Evolutionary conservation across 1,284 basidiomycete genomes (phyloP), one percentile per base, ranked within the genome.

Genomic region (Peniophora sp.): DNA sequence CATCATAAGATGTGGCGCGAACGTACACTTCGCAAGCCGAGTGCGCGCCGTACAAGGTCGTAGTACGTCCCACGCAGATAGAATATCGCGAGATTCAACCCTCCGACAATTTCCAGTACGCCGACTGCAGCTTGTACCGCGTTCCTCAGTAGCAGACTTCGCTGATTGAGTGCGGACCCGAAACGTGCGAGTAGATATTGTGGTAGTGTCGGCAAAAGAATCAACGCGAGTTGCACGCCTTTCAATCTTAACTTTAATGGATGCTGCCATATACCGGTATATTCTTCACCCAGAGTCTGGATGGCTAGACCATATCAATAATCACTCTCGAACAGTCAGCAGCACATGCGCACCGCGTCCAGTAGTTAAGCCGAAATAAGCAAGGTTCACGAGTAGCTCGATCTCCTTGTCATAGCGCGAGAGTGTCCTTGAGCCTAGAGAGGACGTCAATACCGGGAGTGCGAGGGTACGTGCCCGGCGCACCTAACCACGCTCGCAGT

Each of bases 221-320:
- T 70, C 11, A 92, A 68, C 1, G 74, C 72, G 17, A 73, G 64
- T 35, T 84, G 76, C 11, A 70, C 60, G 51, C 65, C 60, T 34
- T 55, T 62, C 17, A 78, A 68, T 12, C 79, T 82, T 41, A 64
- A 63, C 42, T 61, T 66, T 15, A 67, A 61, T 12, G 83, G 81
- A 51, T 82, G 79, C 50, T 85, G 80, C 79, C 90, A 86, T 27
- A 90, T 85, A 60, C 90, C 88, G 1, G 91, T 93, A 62, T 96
- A 96, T 63, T 96, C 92, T 66, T 96, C 92, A 14, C 92, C 92
- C 0, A 95, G 73, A 2, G 89, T 92, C 65, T 92, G 91, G 2
- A 74, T 76, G 2, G 85, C 92, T 87, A 59, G 27, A 20, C 37
- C 43, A 18, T 27, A 41, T 42, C 43, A 52, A 53, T 56, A 46